Evolutionary conservation across 495 filamentous ascomycete species (phyloP), one percentile per base, ranked within the genome.

Genomic region (Friedmanniomyces simplex): DNA sequence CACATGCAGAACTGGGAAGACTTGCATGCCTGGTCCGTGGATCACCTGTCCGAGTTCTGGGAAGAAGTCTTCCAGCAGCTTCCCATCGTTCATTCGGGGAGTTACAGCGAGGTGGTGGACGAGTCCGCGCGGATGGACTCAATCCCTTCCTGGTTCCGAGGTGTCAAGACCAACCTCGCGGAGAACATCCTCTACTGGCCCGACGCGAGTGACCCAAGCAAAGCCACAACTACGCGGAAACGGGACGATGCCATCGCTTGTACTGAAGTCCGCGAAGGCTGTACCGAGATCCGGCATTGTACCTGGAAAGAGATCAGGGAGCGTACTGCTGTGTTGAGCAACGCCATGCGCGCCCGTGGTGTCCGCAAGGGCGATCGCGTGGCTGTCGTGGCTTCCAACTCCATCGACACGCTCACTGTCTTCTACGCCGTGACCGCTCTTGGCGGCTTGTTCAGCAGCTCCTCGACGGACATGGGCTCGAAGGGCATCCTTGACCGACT

Each of bases 401-500:
- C 79, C n/a, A 73, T 89, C 41, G 84, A 89, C 65, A 88, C 87
- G 3, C 61, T 87, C 25, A 67, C 77, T 1, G 76, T 89, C 18
- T 83, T 83, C 60, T 68, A 87, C 50, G 87, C 83, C 1, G 74
- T 80, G 0, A 75, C 74, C 8, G 79, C 81, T 65, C 61, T 90
- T 14, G 88, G 88, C 0, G 87, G 76, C 14, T 68, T 93, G 18
- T 88, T 89, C 64, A 83, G 78, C 36, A 83, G 79, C 47, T 81
- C 77, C 46, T 85, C 82, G 25, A 91, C 87, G 0, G 88, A 93
- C 72, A 63, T 63, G 60, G 60, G 60, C 5, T 79, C 81, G 34
- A 82, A 83, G 63, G 88, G 87, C 0, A 80, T 93, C 11, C 65
- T 93, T 61, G 85, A 91, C 68, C 74, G 88, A 24, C 69, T 87